Evolutionary conservation across 805 yeast genomes (phyloP), one percentile per base, ranked within the genome.

Genomic region (Ogataea chonburiensis): DNA sequence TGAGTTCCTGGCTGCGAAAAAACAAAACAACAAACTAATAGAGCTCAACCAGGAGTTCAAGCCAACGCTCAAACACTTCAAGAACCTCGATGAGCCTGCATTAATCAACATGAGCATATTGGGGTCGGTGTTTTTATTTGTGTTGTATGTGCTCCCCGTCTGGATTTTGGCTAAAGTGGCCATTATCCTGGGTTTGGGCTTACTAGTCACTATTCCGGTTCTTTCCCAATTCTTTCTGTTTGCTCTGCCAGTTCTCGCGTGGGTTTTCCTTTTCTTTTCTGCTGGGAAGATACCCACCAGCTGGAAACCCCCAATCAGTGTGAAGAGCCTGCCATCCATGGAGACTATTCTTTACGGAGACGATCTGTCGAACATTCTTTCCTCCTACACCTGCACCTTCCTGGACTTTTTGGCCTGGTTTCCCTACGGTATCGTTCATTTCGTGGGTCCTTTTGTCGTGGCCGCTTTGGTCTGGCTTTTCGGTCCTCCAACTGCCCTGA

Each of bases 261-360:
- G 96, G 96, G 73, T 86, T 47, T 77, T 87, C 16, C 70, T 91
- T 34, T 89, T 81, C 63, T 87, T 84, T 63, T 74, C 82, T 17
- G 79, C 88, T 28, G 73, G 85, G 11, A 80, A 77, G 50, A 81
- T 89, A 50, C 86, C 94, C 7, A 70, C 78, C 3, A 59, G 66
- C 3, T 77, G 81, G 73, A 79, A 91, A 56, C 96, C 96, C 4
- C 82, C 88, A n/a, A 91, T 89, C 47, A 76, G 80, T 31, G 97
- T 89, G 38, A 81, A 89, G 49, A 81, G 86, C 15, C 71, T 89
- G 31, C 97, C 98, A 0, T 93, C 95, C 3, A 70, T 88, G 65
- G 98, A 89, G 60, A 86, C 96, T 25, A 83, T 89, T 38, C 66
- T 91, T 41, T 89, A 87, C 55, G 97, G 97, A 34, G 96, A 89